Evolutionary conservation across 306 rosid genomes (phyloP), one percentile per base, ranked within the genome.

Genomic region (Inga leiocalycina): DNA sequence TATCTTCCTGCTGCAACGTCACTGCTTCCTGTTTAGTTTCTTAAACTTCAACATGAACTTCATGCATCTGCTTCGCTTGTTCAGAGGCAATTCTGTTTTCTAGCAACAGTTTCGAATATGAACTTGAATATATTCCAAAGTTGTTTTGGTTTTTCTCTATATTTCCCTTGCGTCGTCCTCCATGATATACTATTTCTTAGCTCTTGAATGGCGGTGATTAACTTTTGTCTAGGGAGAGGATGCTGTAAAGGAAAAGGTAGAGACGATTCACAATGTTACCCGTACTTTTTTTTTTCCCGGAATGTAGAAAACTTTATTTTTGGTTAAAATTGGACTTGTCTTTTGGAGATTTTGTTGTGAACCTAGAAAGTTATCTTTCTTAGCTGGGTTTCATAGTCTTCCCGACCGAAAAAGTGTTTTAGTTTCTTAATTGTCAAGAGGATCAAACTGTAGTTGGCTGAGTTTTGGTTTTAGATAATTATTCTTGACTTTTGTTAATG

Each of bases 371-470:
- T 10, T 70, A 10, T 43, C 52, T 70, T 43, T 43, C 22, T 5
- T 27, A 22, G 57, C 57, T 6, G 57, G 20, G 39, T 71, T 12
- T 71, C 57, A 12, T 71, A 6, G 20, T 44, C 59, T 20, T 72
- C 34, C 76, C 17, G 3, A 46, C 13, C 46, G n/a, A 24, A 27
- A 27, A 46, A 27, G 14, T 17, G 59, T 45, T 72, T 13, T 44
- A 11, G 13, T 46, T 65, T 48, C 9, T 17, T n/a, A 27, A 15
- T 71, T 86, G 65, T 81, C 75, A 9, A 68, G 78, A 20, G 27
- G 46, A 45, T 61, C 51, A 15, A 71, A 71, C 75, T 12, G 35
- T n/a, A 10, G 16, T 71, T n/a, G 13, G 24, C 6, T 43, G 44
- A 46, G 66, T 45, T 77, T 70, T 49, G n/a, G 76, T 45, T 77